A percentile compares a stretch with the other conserved stretches of the same genome.
phyloP scores from a whole-genome alignment of 176 grass and related monocot genomes.

The Pharus latifolius region DNA sequence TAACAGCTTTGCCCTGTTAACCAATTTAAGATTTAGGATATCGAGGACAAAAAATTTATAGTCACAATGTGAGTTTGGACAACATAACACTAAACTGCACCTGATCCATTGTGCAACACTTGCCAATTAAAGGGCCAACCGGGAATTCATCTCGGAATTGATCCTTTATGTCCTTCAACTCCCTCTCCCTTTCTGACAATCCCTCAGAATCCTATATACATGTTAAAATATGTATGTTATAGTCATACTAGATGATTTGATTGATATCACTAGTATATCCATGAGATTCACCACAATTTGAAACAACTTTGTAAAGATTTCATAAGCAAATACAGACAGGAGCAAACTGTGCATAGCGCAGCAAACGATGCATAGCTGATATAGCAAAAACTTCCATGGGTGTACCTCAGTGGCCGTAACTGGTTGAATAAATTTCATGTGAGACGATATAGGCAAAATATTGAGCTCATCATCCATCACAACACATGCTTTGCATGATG shows the following conservation, averaged over 20 bases:
- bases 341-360: neutral
- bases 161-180: slow-evolving; percentile 81
- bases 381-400: neutral
- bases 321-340: neutral
- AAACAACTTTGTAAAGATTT: neutral
- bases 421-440: slow-evolving; percentile 60
- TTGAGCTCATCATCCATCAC: slow-evolving; percentile 99
- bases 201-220: slow-evolving; percentile 66
- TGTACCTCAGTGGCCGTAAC: slow-evolving; percentile 54
- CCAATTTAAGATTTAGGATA: slow-evolving; percentile 5
- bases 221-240: neutral
- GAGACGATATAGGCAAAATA: slow-evolving; percentile 89
- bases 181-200: slow-evolving; percentile 69
- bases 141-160: slow-evolving; percentile 74
- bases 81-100: slow-evolving; percentile 18
- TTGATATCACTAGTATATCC: neutral
- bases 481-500: slow-evolving; percentile 83
- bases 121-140: slow-evolving; percentile 85
- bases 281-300: neutral
- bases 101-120: slow-evolving; percentile 95
- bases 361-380: neutral
- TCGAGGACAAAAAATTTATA: neutral
- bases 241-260: neutral
- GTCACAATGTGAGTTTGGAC: neutral
- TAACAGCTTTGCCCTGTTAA: slow-evolving; percentile 67